These are phyloP conservation scores for Parachaetomium inaequale DNA, from an alignment of 495 filamentous ascomycete species.

Conservation along the genomic window DNA sequence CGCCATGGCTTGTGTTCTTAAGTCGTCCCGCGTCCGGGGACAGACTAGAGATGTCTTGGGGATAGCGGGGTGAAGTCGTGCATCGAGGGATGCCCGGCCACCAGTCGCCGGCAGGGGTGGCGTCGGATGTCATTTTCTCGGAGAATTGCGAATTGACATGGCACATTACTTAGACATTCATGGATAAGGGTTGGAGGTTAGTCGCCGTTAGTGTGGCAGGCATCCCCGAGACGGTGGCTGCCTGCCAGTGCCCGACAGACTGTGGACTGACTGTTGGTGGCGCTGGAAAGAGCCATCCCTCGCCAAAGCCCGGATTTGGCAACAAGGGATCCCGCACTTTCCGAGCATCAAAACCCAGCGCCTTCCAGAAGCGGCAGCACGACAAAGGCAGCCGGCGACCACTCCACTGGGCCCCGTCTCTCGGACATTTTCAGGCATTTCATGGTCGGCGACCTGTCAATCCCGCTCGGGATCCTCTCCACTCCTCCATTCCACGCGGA, in stretches of 20 bases:
- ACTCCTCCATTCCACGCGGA: background rate
- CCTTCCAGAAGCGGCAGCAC: too few relatives aligned
- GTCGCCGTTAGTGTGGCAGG: background rate
- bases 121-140: background rate
- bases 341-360: background rate
- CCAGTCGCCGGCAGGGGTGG: background rate
- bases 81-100: background rate
- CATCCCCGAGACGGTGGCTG: background rate
- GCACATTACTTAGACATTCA: too few relatives aligned
- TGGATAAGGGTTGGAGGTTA: background rate
- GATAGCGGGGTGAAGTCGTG: background rate
- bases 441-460: constrained; percentile 2
- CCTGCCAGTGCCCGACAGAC: background rate
- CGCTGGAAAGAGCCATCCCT: background rate
- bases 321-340: background rate
- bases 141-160: background rate
- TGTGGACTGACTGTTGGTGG: too few relatives aligned
- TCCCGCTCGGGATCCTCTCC: background rate
- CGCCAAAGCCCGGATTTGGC: background rate
- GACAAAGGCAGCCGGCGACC: too few relatives aligned
- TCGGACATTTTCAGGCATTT: background rate
- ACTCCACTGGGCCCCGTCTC: background rate
- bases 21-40: too few relatives aligned
- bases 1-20: background rate
- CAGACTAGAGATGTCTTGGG: background rate